Evolutionary conservation across 1,284 basidiomycete genomes (phyloP).

Genomic region (Tilletia setariae): DNA sequence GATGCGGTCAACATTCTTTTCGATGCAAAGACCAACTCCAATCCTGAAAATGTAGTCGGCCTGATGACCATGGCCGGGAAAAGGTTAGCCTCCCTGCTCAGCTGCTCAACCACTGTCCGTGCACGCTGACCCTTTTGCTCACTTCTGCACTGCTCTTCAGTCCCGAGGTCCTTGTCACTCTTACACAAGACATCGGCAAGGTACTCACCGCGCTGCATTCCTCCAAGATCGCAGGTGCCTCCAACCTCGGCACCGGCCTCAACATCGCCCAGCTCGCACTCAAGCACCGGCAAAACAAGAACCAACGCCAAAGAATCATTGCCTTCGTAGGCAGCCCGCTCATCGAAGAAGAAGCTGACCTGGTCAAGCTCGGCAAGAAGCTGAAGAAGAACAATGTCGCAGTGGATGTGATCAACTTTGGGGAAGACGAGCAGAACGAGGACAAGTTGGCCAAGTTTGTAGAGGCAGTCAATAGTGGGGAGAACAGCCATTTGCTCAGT

Average conservation of each 20-base stretch:
- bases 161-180: slow-evolving; percentile 90
- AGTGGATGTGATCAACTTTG: slow-evolving; percentile 80
- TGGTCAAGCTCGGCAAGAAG: slow-evolving; percentile 83
- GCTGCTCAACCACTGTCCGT: not conserved
- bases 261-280: slow-evolving; percentile 88
- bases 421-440: slow-evolving; percentile 60
- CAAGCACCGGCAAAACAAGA: slow-evolving; percentile 98
- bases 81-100: slow-evolving; percentile 26
- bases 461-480: slow-evolving; percentile 70
- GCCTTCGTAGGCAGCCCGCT: slow-evolving; percentile 85
- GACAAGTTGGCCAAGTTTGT: slow-evolving; percentile 71
- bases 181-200: slow-evolving; percentile 90
- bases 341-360: slow-evolving; percentile 29
- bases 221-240: slow-evolving; percentile 71
- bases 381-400: slow-evolving; percentile 99
- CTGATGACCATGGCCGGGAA: slow-evolving; percentile 89
- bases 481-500: slow-evolving; percentile 80
- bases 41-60: slow-evolving; percentile 95
- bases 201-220: slow-evolving; percentile 76
- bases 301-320: slow-evolving; percentile 88
- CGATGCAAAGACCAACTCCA: slow-evolving; percentile 81
- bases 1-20: slow-evolving; percentile 90
- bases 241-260: slow-evolving; percentile 83
- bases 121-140: not conserved
- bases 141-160: slow-evolving; percentile 17